Percentiles rank a stretch among this genome's conserved stretches.
Conservation (phyloP, 257 asterid genomes). For the Ballota nigra region DNA sequence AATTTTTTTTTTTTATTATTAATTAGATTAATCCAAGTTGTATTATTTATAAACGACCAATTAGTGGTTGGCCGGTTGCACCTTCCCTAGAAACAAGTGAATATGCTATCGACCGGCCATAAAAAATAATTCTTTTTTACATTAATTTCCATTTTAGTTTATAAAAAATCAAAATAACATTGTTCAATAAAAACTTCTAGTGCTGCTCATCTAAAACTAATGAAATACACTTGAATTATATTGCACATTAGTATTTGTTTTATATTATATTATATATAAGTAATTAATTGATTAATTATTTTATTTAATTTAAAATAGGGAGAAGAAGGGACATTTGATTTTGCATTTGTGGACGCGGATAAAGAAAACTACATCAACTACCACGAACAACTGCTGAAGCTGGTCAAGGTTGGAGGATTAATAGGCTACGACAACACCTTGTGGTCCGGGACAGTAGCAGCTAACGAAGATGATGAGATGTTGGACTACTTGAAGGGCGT, state of each 20-base stretch:
- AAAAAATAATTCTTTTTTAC: too few relatives aligned
- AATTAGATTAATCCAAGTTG: background rate
- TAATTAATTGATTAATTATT: too few relatives aligned
- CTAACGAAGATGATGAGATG: conserved; percentile 43
- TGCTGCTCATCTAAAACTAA: too few relatives aligned
- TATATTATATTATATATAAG: too few relatives aligned
- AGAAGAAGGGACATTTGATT: conserved; percentile 55
- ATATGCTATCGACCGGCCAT: background rate
- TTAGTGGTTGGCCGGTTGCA: background rate
- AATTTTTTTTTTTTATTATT: background rate
- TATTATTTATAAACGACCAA: background rate
- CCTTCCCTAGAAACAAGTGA: background rate
- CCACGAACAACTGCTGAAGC: conserved; percentile 46
- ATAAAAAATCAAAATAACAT: too few relatives aligned
- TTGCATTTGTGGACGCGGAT: conserved; percentile 73
- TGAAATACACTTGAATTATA: too few relatives aligned
- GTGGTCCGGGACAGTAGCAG: conserved; percentile 55
- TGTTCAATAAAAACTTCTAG: too few relatives aligned
- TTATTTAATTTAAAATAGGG: conserved; percentile 31
- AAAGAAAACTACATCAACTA: conserved; percentile 58
- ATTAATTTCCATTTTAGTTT: background rate
- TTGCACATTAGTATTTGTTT: too few relatives aligned
- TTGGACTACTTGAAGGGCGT: conserved; percentile 27
- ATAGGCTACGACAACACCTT: conserved; percentile 66
- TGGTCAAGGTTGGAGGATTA: conserved; percentile 58